Base-by-base conservation (phyloP, 805 yeast species). In the Spathaspora arborariae region DNA sequence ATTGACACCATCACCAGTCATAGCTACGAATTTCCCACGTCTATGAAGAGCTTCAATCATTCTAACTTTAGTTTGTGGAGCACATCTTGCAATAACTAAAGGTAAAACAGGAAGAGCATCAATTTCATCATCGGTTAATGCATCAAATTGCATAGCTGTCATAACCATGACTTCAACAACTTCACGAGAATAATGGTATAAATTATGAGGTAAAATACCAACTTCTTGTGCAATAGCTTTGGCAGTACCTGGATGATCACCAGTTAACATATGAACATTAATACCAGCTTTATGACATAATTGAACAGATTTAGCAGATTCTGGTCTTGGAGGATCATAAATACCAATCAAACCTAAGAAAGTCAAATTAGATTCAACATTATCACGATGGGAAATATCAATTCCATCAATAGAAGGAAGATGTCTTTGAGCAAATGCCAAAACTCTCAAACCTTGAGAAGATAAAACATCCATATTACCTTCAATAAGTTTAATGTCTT, bases 1-100 rank as follows among this genome's bases (percentile, higher is more conserved):
- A 64, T 90, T 90, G 13, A 91, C 96, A 66, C 97, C 97, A 67
- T 90, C 97, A 58, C 98, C 98, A 11, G 98, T 91, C 92, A 85
- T 86, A 16, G 92, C 92, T 42, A 65, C 84, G 75, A 64, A 81
- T 48, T 62, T 65, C 9, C 53, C 54, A 36, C 73, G 56, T 26
- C 74, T 62, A 75, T 59, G 81, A 70, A 51, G 74, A 0, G 92
- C 91, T 45, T 85, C 90, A 56, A 86, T 84, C 84, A 86, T 81
- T 52, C 89, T 74, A 15, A 85, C 92, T 62, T 86, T 85, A 19
- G 91, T 85, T 60, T 82, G 84, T 2, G 92, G 94, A 4, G 92
- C 86, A 67, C 92, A 86, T 51, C 94, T 73, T 3, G 94, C 94
- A 65, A 86, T 81, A 22, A 85, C 94, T 44, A 85, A 69, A 1